Base-by-base conservation (phyloP, 2,329 filamentous ascomycete species). In the Sphaerulina vaccinii region DNA sequence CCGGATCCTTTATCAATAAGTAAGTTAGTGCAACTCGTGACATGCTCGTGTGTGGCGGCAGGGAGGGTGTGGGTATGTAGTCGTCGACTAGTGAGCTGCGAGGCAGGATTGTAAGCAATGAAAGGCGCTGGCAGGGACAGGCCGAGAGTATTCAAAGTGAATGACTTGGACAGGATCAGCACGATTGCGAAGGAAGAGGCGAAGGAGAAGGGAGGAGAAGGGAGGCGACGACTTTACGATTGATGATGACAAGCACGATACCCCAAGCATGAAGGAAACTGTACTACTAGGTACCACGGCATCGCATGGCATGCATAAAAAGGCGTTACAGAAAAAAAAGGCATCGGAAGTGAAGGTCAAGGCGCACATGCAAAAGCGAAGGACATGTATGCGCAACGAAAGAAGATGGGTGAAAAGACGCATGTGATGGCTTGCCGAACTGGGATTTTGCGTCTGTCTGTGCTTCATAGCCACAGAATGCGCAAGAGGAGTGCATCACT, bases 391-490 rank as follows among this genome's bases (percentile, higher is more conserved):
- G 10, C 6, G 15, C 2, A 9, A 18, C 24, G 8, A 15, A 16
- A 9, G 22, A 29, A 19, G 19, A 39, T 18, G 36, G 11, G 3
- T 5, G 18, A 18, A 13, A 13, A 22, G 16, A 13, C 16, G 10
- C 16, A 18, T 10, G 37, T 39, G 37, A 13, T 19, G 37, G 37
- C 37, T 39, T 21, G 37, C 27, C 11, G 27, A 10, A 32, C n/a
- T 35, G 43, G 35, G 43, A 39, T 52, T 43, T 45, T 48, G 52
- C 48, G 49, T 49, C 40, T 51, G 43, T 41, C 49, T 50, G 38
- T 29, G 36, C 43, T 46, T 53, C 32, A 58, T 51, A 49, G 42
- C 53, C 39, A 49, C 37, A 49, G 29, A 54, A 35, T 24, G 23
- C 33, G 49, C 49, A 15, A 23, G 27, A 19, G 32, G 19, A 33